Base-by-base conservation (phyloP, 306 rosid species). In the Trichosanthes cucumerina region DNA sequence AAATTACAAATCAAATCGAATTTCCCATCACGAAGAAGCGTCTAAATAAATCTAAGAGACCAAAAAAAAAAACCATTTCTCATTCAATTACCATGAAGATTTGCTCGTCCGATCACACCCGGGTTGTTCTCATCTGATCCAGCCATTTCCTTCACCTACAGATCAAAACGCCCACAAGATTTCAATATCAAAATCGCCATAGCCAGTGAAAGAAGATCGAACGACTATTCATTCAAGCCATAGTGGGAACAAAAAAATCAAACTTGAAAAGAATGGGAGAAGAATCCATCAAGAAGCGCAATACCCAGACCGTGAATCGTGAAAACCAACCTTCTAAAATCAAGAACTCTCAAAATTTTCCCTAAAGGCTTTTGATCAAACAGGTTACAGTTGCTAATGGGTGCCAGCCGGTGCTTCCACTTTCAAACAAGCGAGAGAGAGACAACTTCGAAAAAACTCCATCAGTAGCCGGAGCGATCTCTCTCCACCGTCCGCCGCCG, bases 61-160 rank as follows among this genome's bases (percentile, higher is more conserved):
- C 57, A 18, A 8, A n/a, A 54, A 33, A 63, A 57, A 15, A 56
- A 39, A 36, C 2, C 15, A 77, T 38, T 24, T 24, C 31, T 34
- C 50, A 60, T 54, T 63, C 53, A 69, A 43, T 49, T 83, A 86
- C 89, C 87, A 26, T 76, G 85, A 15, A 28, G 60, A 83, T 70
- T 83, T 26, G 75, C 50, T 23, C 66, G 80, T 23, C 85, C 85
- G 15, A 81, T 81, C 44, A 83, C 81, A 18, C 83, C 79, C 69
- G 52, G 85, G 77, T 83, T 81, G 78, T 86, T 86, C 83, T 83
- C 87, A 66, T 86, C 83, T 47, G 89, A 83, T 81, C 87, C 81
- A 76, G 83, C 82, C 89, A 86, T 86, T 79, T 26, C 43, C 73
- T 34, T 54, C 21, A 58, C 72, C 54, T 31, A 52, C 60, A 43